phyloP scores from a whole-genome alignment of 306 rosid genomes.

The Glycine soja region DNA sequence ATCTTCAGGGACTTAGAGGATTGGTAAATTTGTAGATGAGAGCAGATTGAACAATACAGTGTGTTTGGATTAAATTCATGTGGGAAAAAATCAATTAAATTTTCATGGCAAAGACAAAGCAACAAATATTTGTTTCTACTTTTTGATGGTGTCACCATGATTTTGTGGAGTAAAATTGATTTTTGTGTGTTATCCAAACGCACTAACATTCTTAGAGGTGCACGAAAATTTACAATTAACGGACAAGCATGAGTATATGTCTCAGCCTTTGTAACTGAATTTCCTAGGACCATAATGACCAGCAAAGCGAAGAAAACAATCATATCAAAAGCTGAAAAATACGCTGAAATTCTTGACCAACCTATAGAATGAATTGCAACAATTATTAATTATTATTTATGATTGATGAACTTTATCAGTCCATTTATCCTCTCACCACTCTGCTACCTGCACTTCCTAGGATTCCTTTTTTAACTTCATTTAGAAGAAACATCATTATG shows the following conservation, averaged over 20 bases:
- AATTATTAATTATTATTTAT: not conserved
- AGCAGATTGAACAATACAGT: no score
- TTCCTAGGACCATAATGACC: constrained; percentile 1
- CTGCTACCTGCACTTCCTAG: constrained; percentile 34
- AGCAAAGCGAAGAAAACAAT: not conserved
- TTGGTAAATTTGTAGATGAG: no score
- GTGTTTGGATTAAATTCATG: no score
- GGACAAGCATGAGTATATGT: not conserved
- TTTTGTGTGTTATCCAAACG: no score
- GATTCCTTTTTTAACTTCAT: constrained; percentile 15
- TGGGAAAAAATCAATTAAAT: no score
- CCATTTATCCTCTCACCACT: constrained; percentile 36
- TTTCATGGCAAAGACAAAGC: no score
- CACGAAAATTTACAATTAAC: not conserved
- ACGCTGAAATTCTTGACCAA: not conserved
- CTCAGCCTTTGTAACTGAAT: constrained; percentile 3
- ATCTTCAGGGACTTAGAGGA: not conserved
- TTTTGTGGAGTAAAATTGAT: no score
- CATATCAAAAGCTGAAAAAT: not conserved
- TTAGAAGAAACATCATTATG: constrained; percentile 31
- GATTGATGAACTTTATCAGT: constrained; percentile 18
- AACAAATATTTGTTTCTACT: no score
- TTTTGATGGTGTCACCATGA: no score
- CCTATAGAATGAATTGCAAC: constrained; percentile 6
- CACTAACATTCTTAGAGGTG: not conserved